A percentile compares a stretch with the other conserved stretches of the same genome.
Conservation (phyloP, 495 filamentous ascomycete species). For the Bryoglossum gracile region DNA sequence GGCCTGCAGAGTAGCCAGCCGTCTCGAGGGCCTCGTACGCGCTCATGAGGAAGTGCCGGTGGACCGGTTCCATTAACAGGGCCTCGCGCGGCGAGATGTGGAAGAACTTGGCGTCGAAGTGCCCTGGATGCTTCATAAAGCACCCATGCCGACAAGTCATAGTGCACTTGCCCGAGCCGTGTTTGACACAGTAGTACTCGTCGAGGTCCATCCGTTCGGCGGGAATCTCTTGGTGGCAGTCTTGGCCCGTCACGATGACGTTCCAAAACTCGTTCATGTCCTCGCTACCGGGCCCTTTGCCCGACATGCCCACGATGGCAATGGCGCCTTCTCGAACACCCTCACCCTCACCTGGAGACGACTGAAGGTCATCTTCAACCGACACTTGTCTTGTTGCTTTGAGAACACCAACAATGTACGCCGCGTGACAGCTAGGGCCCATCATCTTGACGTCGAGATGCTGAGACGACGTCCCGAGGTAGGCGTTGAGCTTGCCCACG, state of each 20-base stretch:
- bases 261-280: slow-evolving; percentile 67
- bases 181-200: slow-evolving; percentile 55
- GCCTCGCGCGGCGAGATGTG: slow-evolving; percentile 95
- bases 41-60: slow-evolving; percentile 72
- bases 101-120: slow-evolving; percentile 77
- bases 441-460: too few relatives aligned
- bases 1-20: slow-evolving; percentile 71
- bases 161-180: slow-evolving; percentile 61
- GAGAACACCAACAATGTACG: too few relatives aligned
- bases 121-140: slow-evolving; percentile 54
- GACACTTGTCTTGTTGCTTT: too few relatives aligned
- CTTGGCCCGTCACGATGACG: slow-evolving; percentile 58
- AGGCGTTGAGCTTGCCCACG: too few relatives aligned
- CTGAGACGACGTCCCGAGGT: too few relatives aligned
- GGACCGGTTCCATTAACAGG: slow-evolving; percentile 80
- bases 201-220: slow-evolving; percentile 75
- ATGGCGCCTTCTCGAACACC: too few relatives aligned
- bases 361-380: too few relatives aligned
- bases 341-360: too few relatives aligned
- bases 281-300: slow-evolving; percentile 54
- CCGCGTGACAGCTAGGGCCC: too few relatives aligned
- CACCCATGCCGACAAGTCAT: slow-evolving; percentile 84
- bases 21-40: slow-evolving; percentile 89
- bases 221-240: slow-evolving; percentile 54
- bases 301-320: slow-evolving; percentile 71